Evolutionary conservation across 169 alveolate species (phyloP).

Genomic region (Theileria parva): DNA sequence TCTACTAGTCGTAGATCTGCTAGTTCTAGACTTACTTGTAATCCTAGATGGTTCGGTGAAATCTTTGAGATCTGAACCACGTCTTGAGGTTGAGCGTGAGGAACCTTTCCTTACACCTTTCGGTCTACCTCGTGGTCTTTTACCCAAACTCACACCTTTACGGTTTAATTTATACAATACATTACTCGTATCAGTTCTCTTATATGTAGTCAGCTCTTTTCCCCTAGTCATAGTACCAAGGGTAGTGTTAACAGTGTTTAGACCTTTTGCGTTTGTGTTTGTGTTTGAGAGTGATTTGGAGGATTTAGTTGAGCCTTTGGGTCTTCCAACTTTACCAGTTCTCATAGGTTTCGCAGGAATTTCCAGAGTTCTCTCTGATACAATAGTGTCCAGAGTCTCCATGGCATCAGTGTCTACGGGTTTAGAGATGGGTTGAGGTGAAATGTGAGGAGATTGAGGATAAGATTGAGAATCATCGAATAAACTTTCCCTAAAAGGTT

Average conservation of each 20-base stretch:
- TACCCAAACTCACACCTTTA: background rate
- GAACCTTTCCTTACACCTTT: background rate
- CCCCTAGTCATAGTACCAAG: background rate
- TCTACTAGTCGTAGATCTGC: too few species aligned
- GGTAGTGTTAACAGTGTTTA: too few species aligned
- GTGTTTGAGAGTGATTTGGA: background rate
- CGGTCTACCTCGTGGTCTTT: background rate
- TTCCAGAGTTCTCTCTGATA: too few species aligned
- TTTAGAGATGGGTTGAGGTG: background rate
- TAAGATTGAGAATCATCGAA: background rate
- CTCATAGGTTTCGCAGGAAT: too few species aligned
- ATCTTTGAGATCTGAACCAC: background rate
- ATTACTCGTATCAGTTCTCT: background rate
- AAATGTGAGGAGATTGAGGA: background rate
- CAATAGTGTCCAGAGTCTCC: too few species aligned
- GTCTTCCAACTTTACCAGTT: constrained; percentile 6
- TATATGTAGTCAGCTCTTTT: background rate
- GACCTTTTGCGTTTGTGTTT: too few species aligned
- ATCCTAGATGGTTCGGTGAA: background rate
- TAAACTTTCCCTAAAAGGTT: background rate
- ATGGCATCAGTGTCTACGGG: too few species aligned
- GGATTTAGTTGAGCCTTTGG: background rate
- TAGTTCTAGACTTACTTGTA: too few species aligned
- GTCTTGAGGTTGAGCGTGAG: background rate
- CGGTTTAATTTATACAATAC: constrained; percentile 5